phyloP scores from a whole-genome alignment of 1,139 yeast genomes.

The Yamadazyma diddensiae region DNA sequence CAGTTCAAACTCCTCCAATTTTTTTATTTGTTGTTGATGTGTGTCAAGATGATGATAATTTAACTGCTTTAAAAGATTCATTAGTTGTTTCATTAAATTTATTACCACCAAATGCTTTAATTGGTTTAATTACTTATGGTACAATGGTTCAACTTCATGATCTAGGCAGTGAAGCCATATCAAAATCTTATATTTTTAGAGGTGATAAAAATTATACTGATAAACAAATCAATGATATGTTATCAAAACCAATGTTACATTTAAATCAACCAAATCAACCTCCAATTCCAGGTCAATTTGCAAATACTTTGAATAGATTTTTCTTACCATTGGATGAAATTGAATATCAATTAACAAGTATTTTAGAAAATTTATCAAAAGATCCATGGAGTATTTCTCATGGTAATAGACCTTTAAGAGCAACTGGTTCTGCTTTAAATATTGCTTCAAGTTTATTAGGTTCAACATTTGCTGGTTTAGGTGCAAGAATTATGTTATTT shows the following conservation, averaged over 20 bases:
- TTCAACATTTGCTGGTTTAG: constrained; percentile 82
- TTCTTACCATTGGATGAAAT: constrained; percentile 83
- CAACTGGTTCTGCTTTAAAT: constrained; percentile 89
- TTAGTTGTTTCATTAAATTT: constrained; percentile 76
- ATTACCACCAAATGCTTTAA: constrained; percentile 89
- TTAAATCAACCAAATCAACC: constrained; percentile 22
- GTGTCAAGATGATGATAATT: constrained; percentile 92
- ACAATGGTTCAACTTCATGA: constrained; percentile 96
- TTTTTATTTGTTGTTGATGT: constrained; percentile 88
- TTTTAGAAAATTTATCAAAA: constrained; percentile 72
- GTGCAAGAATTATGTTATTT: constrained; percentile 87
- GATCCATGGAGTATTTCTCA: constrained; percentile 94
- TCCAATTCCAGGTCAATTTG: constrained; percentile 11
- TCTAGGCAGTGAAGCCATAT: constrained; percentile 73
- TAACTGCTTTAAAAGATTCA: constrained; percentile 85
- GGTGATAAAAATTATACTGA: constrained; percentile 87
- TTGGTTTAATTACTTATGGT: constrained; percentile 91
- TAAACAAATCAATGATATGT: constrained; percentile 73
- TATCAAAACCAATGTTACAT: constrained; percentile 48
- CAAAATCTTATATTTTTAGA: constrained; percentile 83
- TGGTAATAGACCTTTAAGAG: constrained; percentile 85
- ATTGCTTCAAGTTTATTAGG: constrained; percentile 83
- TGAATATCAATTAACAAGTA: constrained; percentile 80
- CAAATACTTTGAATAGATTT: constrained; percentile 65
- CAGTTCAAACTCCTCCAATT: constrained; percentile 89